Evolutionary conservation across 192 early-diverging fungal genomes (phyloP).

Genomic region (Coemansia sp.): DNA sequence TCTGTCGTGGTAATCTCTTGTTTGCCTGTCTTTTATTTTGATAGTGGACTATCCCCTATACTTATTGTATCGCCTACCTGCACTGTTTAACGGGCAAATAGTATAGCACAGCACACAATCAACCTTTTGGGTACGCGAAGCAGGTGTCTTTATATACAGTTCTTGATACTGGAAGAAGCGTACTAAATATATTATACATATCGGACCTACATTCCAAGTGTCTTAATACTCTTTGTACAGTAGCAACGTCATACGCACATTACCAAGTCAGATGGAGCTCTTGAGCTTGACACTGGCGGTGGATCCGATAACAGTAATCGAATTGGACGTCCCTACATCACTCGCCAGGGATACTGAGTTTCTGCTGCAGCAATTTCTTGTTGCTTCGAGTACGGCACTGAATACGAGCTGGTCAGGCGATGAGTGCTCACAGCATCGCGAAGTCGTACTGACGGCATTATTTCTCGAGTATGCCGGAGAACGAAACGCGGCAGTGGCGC

Average conservation of each 20-base stretch:
- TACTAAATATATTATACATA: not conserved
- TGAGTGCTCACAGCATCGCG: not conserved
- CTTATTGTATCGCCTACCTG: not conserved
- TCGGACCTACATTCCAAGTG: not conserved
- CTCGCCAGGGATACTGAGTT: not conserved
- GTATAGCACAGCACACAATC: not conserved
- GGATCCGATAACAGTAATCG: not conserved
- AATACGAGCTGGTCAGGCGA: not conserved
- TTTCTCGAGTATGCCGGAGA: slow-evolving; percentile 6
- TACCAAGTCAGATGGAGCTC: not conserved
- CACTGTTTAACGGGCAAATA: not conserved
- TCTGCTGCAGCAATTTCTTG: not conserved
- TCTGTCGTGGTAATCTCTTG: too few relatives aligned
- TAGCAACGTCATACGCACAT: not conserved
- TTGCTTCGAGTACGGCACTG: not conserved
- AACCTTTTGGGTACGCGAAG: not conserved
- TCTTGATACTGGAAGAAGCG: not conserved
- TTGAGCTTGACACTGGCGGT: not conserved
- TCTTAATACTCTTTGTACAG: not conserved
- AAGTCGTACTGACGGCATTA: not conserved
- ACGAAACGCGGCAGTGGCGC: not conserved
- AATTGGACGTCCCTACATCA: not conserved
- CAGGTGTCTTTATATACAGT: not conserved
- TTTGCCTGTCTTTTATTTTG: not conserved
- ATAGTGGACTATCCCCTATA: not conserved